Evolutionary conservation across 192 early-diverging fungal species (phyloP).

Genomic region (Kickxella alabastrina): DNA sequence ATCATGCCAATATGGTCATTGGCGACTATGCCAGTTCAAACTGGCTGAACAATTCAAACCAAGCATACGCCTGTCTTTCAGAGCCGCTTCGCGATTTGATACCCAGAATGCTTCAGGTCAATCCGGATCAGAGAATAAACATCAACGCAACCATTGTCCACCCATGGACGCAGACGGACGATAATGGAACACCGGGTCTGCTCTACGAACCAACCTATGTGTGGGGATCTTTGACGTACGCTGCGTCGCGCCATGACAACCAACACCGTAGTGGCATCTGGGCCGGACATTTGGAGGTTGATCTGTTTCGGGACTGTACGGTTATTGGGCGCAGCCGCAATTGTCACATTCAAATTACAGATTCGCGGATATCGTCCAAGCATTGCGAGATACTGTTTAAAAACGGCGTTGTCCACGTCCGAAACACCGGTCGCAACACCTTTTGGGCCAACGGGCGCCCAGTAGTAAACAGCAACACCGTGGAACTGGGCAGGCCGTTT

Average conservation of each 20-base stretch:
- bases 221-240: constrained; percentile 25
- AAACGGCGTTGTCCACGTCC: constrained; percentile 14
- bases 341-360: constrained; percentile 37
- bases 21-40: constrained; percentile 24
- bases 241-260: not conserved
- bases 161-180: constrained; percentile 40
- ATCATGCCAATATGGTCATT: constrained; percentile 9
- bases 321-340: constrained; percentile 31
- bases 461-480: constrained; percentile 8
- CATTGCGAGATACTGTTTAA: constrained; percentile 31
- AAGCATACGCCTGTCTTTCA: constrained; percentile 18
- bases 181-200: constrained; percentile 23
- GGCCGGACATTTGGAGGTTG: constrained; percentile 1
- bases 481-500: constrained; percentile 14
- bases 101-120: constrained; percentile 27
- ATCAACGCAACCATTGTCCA: constrained; percentile 35
- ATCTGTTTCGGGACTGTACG: constrained; percentile 26
- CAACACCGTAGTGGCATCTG: not conserved
- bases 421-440: constrained; percentile 19
- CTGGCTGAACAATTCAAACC: constrained; percentile 15
- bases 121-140: constrained; percentile 14
- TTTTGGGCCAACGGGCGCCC: constrained; percentile 19
- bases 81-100: constrained; percentile 24
- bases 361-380: constrained; percentile 24
- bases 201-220: constrained; percentile 17